Evolutionary conservation across 1,284 basidiomycete genomes (phyloP).

Genomic region (Fomitopsis schrenkii): DNA sequence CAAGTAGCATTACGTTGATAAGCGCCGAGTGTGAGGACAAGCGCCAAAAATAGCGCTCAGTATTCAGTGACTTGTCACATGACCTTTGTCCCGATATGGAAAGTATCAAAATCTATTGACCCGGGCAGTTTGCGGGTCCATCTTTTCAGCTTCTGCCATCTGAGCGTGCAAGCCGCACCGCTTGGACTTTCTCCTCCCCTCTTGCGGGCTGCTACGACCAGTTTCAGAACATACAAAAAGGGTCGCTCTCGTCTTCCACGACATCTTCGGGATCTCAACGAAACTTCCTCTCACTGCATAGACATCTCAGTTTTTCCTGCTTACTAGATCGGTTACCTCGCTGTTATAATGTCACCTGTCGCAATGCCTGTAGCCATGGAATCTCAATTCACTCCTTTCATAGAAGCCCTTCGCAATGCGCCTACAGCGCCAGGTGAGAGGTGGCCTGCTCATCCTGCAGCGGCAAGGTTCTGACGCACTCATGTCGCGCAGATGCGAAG

Average conservation of each 20-base stretch:
- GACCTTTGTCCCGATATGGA: background rate
- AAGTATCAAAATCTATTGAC: background rate
- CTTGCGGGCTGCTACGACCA: background rate
- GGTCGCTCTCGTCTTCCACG: background rate
- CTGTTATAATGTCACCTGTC: conserved; percentile 48
- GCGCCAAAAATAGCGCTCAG: too few species aligned
- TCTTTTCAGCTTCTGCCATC: background rate
- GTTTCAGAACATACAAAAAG: background rate
- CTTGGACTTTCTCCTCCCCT: background rate
- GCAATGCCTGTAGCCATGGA: conserved; percentile 41
- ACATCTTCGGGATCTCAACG: background rate
- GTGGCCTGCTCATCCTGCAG: background rate
- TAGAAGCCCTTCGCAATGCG: conserved; percentile 63
- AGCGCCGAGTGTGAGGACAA: background rate
- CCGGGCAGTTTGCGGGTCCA: background rate
- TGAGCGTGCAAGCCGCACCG: background rate
- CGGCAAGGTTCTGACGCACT: background rate
- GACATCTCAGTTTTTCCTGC: background rate
- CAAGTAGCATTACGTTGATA: too few species aligned
- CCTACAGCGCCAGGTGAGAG: conserved; percentile 69
- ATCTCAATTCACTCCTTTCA: conserved; percentile 44
- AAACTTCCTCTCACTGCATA: background rate
- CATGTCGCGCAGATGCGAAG: conserved; percentile 60
- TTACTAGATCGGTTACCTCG: conserved; percentile 12
- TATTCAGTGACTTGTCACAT: background rate